Base-by-base conservation (phyloP, 2,329 filamentous ascomycete genomes). In the Clarireedia sp. region DNA sequence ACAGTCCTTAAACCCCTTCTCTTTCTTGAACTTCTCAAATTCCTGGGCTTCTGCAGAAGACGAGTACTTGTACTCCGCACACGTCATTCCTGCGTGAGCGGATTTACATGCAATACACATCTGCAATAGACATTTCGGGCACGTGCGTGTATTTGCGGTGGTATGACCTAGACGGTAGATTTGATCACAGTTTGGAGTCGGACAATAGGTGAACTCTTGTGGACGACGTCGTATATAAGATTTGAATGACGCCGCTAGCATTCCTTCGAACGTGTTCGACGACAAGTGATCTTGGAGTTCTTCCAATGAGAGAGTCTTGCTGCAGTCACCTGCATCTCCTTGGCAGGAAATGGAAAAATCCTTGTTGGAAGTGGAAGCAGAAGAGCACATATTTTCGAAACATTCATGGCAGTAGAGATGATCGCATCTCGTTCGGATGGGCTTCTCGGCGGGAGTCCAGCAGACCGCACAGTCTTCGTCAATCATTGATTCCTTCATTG, bases 1-100 rank as follows among this genome's bases (percentile, higher is more conserved):
- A 38, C 75, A 78, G 44, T 71, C 64, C 48, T 73, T 71, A 12
- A 74, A 70, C 0, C 71, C 71, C 0, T 71, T 56, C 24, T 68
- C 56, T 36, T 64, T 56, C 63, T 74, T 74, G 0, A 61, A 55
- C 55, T 63, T 62, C 9, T 48, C 23, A 3, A 61, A 26, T 8
- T 1, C 24, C 24, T 26, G 57, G 10, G 49, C 57, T 24, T 55
- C 50, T 7, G 24, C 37, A 2, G 49, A 54, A 33, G 48, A 54
- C 2, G 55, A 54, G 7, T 61, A 48, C 19, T 60, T 57, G 29
- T 56, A 63, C 10, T 61, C 60, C 12, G 40, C 55, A 26, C 60
- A 63, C 1, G 49, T 59, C 37, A 40, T 40, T 40, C 37, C 37
- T 16, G 37, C 12, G n/a, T 40, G 37, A 40, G 8, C 12, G 3